Conservation (phyloP, 805 yeast species). For the Metschnikowia anglica region DNA sequence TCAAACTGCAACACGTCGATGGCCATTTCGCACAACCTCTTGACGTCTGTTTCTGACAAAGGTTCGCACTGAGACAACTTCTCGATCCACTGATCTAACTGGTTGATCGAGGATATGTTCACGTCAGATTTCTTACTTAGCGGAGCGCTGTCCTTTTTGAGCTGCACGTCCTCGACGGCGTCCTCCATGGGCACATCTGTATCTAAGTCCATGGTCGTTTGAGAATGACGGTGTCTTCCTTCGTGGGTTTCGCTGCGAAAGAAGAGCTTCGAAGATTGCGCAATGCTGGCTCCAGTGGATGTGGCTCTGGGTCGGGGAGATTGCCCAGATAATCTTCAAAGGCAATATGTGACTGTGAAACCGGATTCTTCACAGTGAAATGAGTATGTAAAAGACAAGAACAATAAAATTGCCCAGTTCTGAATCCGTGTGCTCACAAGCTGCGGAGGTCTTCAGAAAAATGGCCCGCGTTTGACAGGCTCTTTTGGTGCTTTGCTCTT, state of each 20-base stretch:
- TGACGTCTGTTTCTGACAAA: slow-evolving; percentile 75
- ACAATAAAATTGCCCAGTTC: too few species aligned
- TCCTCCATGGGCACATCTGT: slow-evolving; percentile 86
- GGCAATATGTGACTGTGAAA: too few species aligned
- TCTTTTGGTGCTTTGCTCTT: too few species aligned
- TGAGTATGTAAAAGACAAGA: too few species aligned
- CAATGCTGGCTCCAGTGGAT: too few species aligned
- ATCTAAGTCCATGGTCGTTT: slow-evolving; percentile 63
- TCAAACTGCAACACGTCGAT: slow-evolving; percentile 87
- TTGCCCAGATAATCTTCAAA: too few species aligned
- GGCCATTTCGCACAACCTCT: slow-evolving; percentile 82
- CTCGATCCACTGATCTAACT: slow-evolving; percentile 86
- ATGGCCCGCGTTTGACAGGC: too few species aligned
- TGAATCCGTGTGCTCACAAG: too few species aligned
- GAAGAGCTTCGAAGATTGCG: too few species aligned
- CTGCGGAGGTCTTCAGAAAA: too few species aligned
- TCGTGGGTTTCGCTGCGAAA: not conserved
- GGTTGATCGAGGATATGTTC: slow-evolving; percentile 48
- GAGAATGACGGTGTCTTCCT: not conserved
- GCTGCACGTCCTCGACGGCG: slow-evolving; percentile 51
- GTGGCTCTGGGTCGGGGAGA: too few species aligned
- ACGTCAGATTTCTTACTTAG: slow-evolving; percentile 38
- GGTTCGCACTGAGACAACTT: slow-evolving; percentile 78
- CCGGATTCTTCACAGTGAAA: too few species aligned
- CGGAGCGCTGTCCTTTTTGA: slow-evolving; percentile 35